These are phyloP conservation scores for Ceratobasidium sp. DNA, from an alignment of 1,284 basidiomycete genomes.

Conservation along the genomic window DNA sequence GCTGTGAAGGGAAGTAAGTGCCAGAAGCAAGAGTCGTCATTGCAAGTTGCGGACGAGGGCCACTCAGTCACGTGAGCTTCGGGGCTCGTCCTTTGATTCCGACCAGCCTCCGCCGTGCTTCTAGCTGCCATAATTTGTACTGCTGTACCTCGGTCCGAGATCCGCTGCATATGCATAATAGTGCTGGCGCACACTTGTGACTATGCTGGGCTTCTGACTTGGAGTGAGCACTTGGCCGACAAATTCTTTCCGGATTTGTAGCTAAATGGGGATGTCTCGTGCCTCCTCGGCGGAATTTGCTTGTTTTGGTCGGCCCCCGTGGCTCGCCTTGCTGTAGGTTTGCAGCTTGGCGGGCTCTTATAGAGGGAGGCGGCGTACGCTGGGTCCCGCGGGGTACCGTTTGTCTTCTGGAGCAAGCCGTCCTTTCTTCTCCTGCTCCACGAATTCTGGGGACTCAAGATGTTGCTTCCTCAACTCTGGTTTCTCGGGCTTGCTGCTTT, in stretches of 20 bases:
- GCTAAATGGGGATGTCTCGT: background rate
- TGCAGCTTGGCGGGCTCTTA: background rate
- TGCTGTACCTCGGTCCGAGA: too few relatives aligned
- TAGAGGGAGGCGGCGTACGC: background rate
- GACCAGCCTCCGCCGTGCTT: too few relatives aligned
- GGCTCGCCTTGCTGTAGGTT: background rate
- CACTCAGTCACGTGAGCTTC: too few relatives aligned
- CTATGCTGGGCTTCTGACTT: too few relatives aligned
- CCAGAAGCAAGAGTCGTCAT: too few relatives aligned
- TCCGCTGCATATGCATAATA: too few relatives aligned
- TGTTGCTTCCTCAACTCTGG: slow-evolving; percentile 27
- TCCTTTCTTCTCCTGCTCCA: background rate
- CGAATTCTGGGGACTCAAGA: slow-evolving; percentile 2
- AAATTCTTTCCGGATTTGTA: slow-evolving; percentile 3
- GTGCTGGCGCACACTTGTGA: too few relatives aligned
- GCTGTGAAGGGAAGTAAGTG: background rate
- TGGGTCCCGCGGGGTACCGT: slow-evolving; percentile 19
- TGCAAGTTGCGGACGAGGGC: too few relatives aligned
- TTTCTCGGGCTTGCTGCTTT: slow-evolving; percentile 23
- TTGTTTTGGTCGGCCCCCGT: background rate
- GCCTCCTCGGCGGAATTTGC: background rate
- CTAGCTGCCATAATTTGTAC: too few relatives aligned
- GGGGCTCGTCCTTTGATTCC: too few relatives aligned
- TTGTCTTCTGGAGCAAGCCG: slow-evolving; percentile 6
- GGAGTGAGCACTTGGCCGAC: background rate